Evolutionary conservation across 805 yeast species (phyloP), one percentile per base, ranked within the genome.

Genomic region (Lipomyces sp.): DNA sequence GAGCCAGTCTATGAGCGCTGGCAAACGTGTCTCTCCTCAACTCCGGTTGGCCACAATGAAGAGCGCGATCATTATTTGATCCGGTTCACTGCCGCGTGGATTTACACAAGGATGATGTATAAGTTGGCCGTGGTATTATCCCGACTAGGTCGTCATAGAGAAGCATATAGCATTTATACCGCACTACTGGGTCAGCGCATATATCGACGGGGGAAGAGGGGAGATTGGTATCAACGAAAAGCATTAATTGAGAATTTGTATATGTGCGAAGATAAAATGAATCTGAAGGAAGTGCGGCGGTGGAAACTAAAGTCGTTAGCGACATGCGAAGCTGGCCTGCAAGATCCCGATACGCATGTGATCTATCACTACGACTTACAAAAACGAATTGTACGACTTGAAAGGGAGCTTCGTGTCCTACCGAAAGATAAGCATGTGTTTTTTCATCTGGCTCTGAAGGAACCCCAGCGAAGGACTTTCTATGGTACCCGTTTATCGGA

Each of bases 201-300:
- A 1, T 70, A 66, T 42, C 53, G 65, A 11, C 64, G 58, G 15
- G 73, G 72, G 33, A 70, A 65, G 42, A 57, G 73, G n/a, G 73
- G 73, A 2, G 67, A 63, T 29, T 70, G 73, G 73, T 70, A 64
- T 34, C 67, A 69, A 39, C 39, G 64, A 29, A 70, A 70, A 35
- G 72, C 73, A 2, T 50, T 70, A 30, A 64, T 70, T 10, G 73
- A 70, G 54, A 54, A 60, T 24, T 53, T 50, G 18, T 62, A 66
- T 42, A 45, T 64, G 34, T 58, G 64, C n/a, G 58, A 56, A 2
- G 59, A 63, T 2, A 60, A 59, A 32, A 57, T 53, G n/a, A 56
- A 54, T n/a, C 50, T 30, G 4, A 39, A 62, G 29, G 58, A 60
- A 35, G 18, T 34, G 39, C 63, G 48, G n/a, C 30, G 24, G 11